Conservation (phyloP, 495 filamentous ascomycete genomes). For the Poronia punctata region DNA sequence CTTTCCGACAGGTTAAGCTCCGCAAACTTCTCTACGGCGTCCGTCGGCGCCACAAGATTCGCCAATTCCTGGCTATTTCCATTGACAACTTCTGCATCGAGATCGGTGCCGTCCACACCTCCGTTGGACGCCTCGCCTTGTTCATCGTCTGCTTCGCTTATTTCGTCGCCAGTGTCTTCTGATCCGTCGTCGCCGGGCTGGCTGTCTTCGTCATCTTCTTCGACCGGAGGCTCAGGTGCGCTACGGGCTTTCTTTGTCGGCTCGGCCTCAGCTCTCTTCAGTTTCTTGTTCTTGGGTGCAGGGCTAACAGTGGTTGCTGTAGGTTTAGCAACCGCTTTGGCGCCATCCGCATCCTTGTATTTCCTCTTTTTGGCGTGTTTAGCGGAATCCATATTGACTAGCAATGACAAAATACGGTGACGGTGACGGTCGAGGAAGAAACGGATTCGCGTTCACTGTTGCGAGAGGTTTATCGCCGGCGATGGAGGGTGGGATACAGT, state of each 20-base stretch:
- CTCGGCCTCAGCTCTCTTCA: constrained; percentile 22
- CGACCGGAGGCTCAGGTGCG: constrained; percentile 7
- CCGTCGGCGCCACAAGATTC: constrained; percentile 9
- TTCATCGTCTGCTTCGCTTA: constrained; percentile 16
- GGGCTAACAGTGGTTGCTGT: constrained; percentile 7
- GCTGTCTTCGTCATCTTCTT: constrained; percentile 2
- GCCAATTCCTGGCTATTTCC: neutral
- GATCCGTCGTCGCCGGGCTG: constrained; percentile 22
- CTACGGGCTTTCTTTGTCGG: constrained; percentile 11
- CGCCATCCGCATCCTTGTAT: constrained; percentile 30
- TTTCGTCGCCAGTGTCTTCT: constrained; percentile 18
- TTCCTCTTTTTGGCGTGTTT: constrained; percentile 44
- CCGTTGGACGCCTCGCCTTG: constrained; percentile 15
- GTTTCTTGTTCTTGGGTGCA: constrained; percentile 23
- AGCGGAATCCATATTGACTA: constrained; percentile 29
- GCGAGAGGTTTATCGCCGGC: no score
- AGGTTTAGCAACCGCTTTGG: constrained; percentile 19
- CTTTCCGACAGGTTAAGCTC: constrained; percentile 81
- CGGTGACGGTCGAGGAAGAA: neutral
- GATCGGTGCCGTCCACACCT: constrained; percentile 10
- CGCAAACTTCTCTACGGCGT: constrained; percentile 49
- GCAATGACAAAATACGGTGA: constrained; percentile 9
- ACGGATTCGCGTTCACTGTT: no score
- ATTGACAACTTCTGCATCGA: constrained; percentile 10
- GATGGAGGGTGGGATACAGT: constrained; percentile 1